Evolutionary conservation across 345 rosid genomes (phyloP), one percentile per base, ranked within the genome.

Genomic region (Adansonia digitata): DNA sequence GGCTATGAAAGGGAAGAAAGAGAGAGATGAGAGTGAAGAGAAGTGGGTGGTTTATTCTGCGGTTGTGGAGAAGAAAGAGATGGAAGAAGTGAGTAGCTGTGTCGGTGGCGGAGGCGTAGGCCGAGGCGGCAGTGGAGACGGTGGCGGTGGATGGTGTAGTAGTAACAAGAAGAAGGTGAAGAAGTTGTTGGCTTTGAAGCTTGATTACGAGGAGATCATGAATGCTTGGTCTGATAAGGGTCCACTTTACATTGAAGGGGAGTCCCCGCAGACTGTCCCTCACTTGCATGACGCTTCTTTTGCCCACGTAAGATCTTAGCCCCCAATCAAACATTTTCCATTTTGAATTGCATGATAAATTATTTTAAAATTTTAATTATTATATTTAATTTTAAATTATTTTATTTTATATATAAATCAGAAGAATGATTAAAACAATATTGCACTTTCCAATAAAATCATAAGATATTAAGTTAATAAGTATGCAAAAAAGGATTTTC

Each of bases 141-240:
- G 62, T 27, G 82, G 62, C 35, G 75, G 74, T 64, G 75, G 17
- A 56, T 34, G 80, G 65, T 13, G 85, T 67, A 15, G 72, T 45
- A 49, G 85, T 67, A 15, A 56, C 27, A 49, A 18, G 67, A 10
- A 66, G 76, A 69, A 59, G 72, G 49, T 10, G 75, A 56, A 77
- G 35, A 55, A 73, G 53, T 77, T 87, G 61, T 75, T 92, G 63
- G 79, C 82, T 37, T 71, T 92, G 87, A 94, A 91, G 87, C 97
- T 94, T 61, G 97, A 94, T 84, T 92, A 94, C 51, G 81, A 90
- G 69, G 86, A 86, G 82, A 83, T 94, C 73, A 59, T 92, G 89
- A 87, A 91, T 57, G 92, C 91, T 77, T 94, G 98, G 97, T 89
- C 91, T 46, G 92, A 89, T 72, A 90, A 90, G 83, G 91, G 92